These are phyloP conservation scores for Austroboletus niveus DNA, from an alignment of 1,284 basidiomycete species.

Conservation along the genomic window DNA sequence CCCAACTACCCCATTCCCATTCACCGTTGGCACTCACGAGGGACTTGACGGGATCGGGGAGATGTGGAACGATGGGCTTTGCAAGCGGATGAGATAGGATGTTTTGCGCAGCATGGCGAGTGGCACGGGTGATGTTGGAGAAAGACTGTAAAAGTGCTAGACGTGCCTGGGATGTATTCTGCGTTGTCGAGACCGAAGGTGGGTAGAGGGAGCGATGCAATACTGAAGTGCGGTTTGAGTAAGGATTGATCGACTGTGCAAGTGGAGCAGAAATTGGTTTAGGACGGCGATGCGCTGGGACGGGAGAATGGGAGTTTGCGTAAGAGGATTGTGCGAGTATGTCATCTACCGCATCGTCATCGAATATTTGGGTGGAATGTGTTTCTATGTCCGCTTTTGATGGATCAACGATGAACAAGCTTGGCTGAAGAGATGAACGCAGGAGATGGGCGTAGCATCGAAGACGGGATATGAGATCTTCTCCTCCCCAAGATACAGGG, in stretches of 20 bases:
- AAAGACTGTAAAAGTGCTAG: slow-evolving; percentile 81
- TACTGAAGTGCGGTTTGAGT: slow-evolving; percentile 69
- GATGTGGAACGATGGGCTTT: slow-evolving; percentile 90
- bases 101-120: slow-evolving; percentile 86
- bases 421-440: slow-evolving; percentile 75
- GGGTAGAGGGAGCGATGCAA: slow-evolving; percentile 69
- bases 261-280: slow-evolving; percentile 53
- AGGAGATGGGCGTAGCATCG: slow-evolving; percentile 73
- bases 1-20: slow-evolving; percentile 83
- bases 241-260: slow-evolving; percentile 45
- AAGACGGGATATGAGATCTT: slow-evolving; percentile 75
- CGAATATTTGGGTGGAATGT: slow-evolving; percentile 79
- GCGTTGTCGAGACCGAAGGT: slow-evolving; percentile 48
- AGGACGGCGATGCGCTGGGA: slow-evolving; percentile 77
- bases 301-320: slow-evolving; percentile 75
- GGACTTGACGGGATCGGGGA: slow-evolving; percentile 87
- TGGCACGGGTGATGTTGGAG: slow-evolving; percentile 86
- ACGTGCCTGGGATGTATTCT: slow-evolving; percentile 62
- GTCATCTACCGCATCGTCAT: slow-evolving; percentile 79
- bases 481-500: slow-evolving; percentile 75
- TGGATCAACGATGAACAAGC: slow-evolving; percentile 90
- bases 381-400: slow-evolving; percentile 86
- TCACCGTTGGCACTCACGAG: slow-evolving; percentile 85
- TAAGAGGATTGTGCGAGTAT: slow-evolving; percentile 77
- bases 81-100: slow-evolving; percentile 92